Evolutionary conservation across 352 stramenopile species (phyloP), one percentile per base, ranked within the genome.

Genomic region (Phytopythium mirpurense): DNA sequence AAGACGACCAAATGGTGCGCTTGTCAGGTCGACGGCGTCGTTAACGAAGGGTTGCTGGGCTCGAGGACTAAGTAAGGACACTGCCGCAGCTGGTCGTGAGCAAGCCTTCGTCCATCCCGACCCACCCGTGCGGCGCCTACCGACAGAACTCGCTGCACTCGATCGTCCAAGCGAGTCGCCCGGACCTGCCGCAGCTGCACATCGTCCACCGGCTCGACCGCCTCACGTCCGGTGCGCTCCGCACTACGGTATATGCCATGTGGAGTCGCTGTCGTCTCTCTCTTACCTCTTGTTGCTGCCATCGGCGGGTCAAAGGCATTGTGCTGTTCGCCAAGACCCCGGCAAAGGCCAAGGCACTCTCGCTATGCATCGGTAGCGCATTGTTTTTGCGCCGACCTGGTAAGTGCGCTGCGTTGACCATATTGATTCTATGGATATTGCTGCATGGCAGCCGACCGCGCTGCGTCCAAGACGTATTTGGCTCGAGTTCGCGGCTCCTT

Each of bases 181-280:
- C 80, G 1, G 74, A 95, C 53, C 64, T 95, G 36, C 62, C 66
- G 9, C 56, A 78, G 51, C 70, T 97, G 19, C 76, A 93, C 58
- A 89, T 97, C 43, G 90, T 98, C 44, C 94, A 99, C 74, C 94
- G 96, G 18, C 76, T 99, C 15, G 96, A 99, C 78, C 81, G 94
- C 15, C 79, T 99, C 32, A 99, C 96, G 16, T 98, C 92, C 16
- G 96, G 96, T 27, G 26, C 21, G 11, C 29, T 58, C 31, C 12
- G 32, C 12, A 23, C 3, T 44, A 10, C 10, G 38, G 1, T 0
- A 24, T 5, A 7, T 19, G 5, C 2, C 12, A 1, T 38, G 7
- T 41, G 15, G 35, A 2, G 2, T 41, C n/a, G n/a, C n/a, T n/a
- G n/a, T n/a, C n/a, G n/a, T n/a, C n/a, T n/a, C n/a, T n/a, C n/a